Evolutionary conservation across 2,329 filamentous ascomycete species (phyloP), one percentile per base, ranked within the genome.

Genomic region (Zalaria obscura): DNA sequence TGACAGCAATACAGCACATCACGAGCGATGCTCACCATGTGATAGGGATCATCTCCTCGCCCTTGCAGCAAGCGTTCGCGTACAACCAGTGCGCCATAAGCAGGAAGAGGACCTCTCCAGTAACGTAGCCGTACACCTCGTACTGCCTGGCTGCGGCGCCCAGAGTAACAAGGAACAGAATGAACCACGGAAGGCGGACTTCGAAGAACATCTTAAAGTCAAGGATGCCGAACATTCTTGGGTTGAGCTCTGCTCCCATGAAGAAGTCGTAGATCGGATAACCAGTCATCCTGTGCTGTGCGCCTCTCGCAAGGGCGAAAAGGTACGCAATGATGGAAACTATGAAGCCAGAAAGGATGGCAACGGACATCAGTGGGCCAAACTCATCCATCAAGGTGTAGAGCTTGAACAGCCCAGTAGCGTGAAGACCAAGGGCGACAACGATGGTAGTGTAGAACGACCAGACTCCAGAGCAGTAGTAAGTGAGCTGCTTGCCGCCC

Each of bases 181-280:
- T 88, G 64, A 80, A 94, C 87, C 87, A 94, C 32, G 87, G 87
- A 49, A 94, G 74, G 51, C 87, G 81, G 46, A 94, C 86, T 61
- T 94, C 87, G 55, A 86, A 91, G 66, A 94, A 94, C 85, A 93
- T 91, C 67, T 93, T 93, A 67, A 91, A 85, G 63, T 93, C 85
- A 39, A 93, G 65, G 51, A 85, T 79, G 42, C 79, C 80, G 56
- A 61, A 61, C 52, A 95, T 75, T 50, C 85, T 74, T 4, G 85
- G 85, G 65, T 93, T 91, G 42, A 93, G 70, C 65, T 93, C 85
- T 8, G 83, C 81, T 41, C 85, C 85, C 76, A 91, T 87, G 69
- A 91, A 93, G 64, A 91, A 91, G 66, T 93, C 85, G 60, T 91
- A 89, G 53, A 91, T 66, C 36, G 72, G 74, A 52, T 78, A 73